Conservation (phyloP, 177 flowering plant genomes). For the Vitis hybrid region DNA sequence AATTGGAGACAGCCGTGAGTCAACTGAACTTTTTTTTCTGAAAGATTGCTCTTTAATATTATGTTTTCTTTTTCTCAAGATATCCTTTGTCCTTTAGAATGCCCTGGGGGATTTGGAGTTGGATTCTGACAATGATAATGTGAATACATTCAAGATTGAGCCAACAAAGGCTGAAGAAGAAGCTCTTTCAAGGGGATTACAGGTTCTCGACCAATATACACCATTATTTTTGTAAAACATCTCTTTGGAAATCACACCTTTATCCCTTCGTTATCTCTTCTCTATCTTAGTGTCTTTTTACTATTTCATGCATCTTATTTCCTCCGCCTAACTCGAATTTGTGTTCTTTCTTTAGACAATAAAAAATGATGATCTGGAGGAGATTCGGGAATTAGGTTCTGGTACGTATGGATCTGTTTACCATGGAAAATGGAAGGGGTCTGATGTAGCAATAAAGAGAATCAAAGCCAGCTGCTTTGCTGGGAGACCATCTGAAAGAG, state of each 20-base stretch:
- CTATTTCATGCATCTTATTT: neutral
- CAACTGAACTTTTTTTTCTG: neutral
- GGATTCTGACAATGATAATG: slow-evolving; percentile 61
- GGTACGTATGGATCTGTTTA: slow-evolving; percentile 99
- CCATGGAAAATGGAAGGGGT: slow-evolving; percentile 99
- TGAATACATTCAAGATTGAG: slow-evolving; percentile 61
- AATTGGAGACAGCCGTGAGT: slow-evolving; percentile 41
- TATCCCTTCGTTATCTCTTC: slow-evolving; percentile 1
- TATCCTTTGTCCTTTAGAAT: slow-evolving; percentile 39
- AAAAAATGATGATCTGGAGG: slow-evolving; percentile 91
- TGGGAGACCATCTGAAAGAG: slow-evolving; percentile 95
- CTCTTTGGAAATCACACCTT: neutral
- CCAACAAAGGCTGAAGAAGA: slow-evolving; percentile 95
- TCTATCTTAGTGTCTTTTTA: neutral
- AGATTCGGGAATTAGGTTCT: slow-evolving; percentile 89
- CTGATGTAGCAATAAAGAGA: slow-evolving; percentile 96
- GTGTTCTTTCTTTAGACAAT: slow-evolving; percentile 56
- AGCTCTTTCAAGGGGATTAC: slow-evolving; percentile 85
- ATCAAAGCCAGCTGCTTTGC: slow-evolving; percentile 99
- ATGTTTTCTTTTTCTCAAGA: slow-evolving; percentile 4
- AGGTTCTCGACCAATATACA: slow-evolving; percentile 44
- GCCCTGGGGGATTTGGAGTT: slow-evolving; percentile 45
- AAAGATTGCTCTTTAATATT: neutral
- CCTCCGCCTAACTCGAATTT: neutral
- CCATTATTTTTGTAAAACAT: neutral